phyloP scores from a whole-genome alignment of 108 stramenopile species.

The Conticribra guillardii region DNA sequence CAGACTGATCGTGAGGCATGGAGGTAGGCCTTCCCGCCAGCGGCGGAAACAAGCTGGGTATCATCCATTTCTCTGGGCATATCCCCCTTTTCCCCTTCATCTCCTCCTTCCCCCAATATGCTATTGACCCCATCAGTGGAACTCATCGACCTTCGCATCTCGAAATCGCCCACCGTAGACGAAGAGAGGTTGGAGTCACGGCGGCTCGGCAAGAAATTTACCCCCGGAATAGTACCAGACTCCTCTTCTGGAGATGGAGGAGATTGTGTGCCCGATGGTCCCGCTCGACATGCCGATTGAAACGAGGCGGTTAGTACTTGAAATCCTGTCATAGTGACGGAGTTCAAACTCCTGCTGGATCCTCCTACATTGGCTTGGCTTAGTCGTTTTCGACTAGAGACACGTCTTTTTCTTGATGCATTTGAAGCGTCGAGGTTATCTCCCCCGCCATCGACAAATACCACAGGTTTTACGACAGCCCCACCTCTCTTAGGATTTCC shows the following conservation, averaged over 20 bases:
- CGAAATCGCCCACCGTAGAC: no score
- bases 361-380: no score
- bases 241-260: background rate
- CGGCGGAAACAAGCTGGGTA: slow-evolving; percentile 6
- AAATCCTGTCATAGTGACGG: background rate
- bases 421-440: no score
- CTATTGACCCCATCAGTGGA: background rate
- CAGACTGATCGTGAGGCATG: slow-evolving; percentile 7
- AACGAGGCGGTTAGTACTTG: slow-evolving; percentile 1
- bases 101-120: background rate
- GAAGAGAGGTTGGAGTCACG: no score
- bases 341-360: background rate
- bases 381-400: no score
- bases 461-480: background rate
- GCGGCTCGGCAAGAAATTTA: no score
- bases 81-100: no score
- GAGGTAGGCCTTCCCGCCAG: slow-evolving; percentile 12
- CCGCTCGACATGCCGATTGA: background rate
- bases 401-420: no score
- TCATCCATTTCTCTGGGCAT: background rate
- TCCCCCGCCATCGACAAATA: background rate
- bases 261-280: background rate
- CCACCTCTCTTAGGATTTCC: background rate
- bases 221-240: no score
- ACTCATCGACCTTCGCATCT: no score